Evolutionary conservation across 257 asterid genomes (phyloP).

Genomic region (Osmanthus fragrans): DNA sequence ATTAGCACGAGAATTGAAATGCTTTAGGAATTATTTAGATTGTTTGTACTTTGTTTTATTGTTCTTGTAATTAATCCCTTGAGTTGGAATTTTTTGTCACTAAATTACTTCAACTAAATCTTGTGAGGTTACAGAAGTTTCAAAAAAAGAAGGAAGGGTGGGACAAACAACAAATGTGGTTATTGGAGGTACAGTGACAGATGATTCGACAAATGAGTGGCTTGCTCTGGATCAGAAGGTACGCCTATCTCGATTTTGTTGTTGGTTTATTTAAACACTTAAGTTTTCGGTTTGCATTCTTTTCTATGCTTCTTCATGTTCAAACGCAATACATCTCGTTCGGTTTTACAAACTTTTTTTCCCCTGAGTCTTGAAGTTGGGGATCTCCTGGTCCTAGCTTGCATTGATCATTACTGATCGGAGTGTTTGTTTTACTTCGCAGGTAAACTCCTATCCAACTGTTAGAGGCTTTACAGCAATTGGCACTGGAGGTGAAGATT

Average conservation of each 20-base stretch:
- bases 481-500: conserved; percentile 95
- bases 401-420: conserved; percentile 7
- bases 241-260: background rate
- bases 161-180: conserved; percentile 89
- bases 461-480: conserved; percentile 94
- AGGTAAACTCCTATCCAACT: conserved; percentile 94
- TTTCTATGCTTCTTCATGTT: background rate
- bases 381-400: background rate
- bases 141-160: conserved; percentile 83
- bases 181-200: conserved; percentile 82
- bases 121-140: conserved; percentile 62
- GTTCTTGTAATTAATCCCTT: conserved; percentile 12
- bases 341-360: conserved; percentile 6
- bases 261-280: background rate
- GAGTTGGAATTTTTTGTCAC: background rate
- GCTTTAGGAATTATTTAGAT: conserved; percentile 1
- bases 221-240: conserved; percentile 80
- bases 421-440: conserved; percentile 11
- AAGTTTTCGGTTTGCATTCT: background rate
- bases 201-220: conserved; percentile 87
- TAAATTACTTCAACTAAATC: background rate
- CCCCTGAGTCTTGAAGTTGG: background rate
- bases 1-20: background rate
- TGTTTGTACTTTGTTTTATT: background rate
- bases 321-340: background rate